Evolutionary conservation across 2,329 filamentous ascomycete genomes (phyloP), one percentile per base, ranked within the genome.

Genomic region (Microcera coccophila): DNA sequence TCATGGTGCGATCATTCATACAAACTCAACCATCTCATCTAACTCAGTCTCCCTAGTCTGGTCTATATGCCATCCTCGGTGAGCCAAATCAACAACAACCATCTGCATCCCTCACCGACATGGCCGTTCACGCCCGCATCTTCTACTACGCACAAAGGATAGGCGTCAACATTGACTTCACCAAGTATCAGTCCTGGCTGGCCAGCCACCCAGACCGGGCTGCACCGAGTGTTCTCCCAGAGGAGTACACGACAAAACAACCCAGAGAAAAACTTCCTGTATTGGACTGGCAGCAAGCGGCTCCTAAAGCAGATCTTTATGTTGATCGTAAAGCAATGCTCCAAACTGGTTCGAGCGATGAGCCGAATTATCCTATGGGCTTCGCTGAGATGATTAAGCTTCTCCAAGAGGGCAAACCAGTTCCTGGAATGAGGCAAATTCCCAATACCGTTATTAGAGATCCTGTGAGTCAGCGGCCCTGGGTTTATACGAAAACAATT

Each of bases 301-400:
- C 75, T 1, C 73, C 74, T 15, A 74, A 68, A 52, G 63, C 67
- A 12, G 69, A 73, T 20, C 63, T 76, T 16, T 71, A 62, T 37
- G 60, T 76, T 19, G 71, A 75, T 38, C 66, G 65, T 19, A 63
- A 62, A 17, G 46, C 52, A 2, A 49, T 43, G 2, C 49, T 52
- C 16, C 48, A 59, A 21, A 39, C 52, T 8, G 45, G 50, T 5
- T 43, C 49, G n/a, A 44, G 48, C 31, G 68, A 67, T 28, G 73
- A 78, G 35, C 85, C 88, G 28, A 78, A 80, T 1, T 95, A 95
- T 57, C 90, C 90, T 3, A 83, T 82, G 37, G 84, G 82, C 1
- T 95, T 96, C 64, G 84, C 87, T 7, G 82, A 91, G 52, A 89
- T 96, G 48, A 84, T 95, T 42, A 85, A 88, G 57, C 78, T 95